Base-by-base conservation (phyloP, 177 flowering plant genomes). In the Vitis hybrid region DNA sequence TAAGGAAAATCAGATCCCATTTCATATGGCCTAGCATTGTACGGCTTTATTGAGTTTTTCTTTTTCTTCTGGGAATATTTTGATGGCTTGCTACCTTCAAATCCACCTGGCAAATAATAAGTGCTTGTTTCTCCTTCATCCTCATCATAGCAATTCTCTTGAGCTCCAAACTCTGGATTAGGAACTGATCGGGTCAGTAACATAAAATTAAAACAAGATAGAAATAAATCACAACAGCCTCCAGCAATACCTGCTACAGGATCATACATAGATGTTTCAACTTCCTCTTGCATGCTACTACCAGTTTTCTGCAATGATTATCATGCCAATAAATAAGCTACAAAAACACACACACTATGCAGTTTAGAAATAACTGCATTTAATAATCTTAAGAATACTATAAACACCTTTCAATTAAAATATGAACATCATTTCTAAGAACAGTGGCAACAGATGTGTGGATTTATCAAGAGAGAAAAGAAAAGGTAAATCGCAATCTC, bases 51-150 rank as follows among this genome's bases (percentile, higher is more conserved):
- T 18, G 73, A 65, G 60, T 71, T 69, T 73, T 87, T 96, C 78
- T 73, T 72, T 69, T 83, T 91, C 84, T 84, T 91, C 74, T 81
- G 92, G 30, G 77, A 48, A 72, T 69, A 79, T 70, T 87, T 87
- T 67, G 88, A 82, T 55, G 88, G 72, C 71, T 77, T 87, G 80
- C 80, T 81, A 79, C 79, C 74, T 57, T 88, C 91, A 79, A 83
- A 83, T 32, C 79, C 73, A 67, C 90, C 88, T 78, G 87, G 82
- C 59, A 83, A 67, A 78, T 88, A 85, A 77, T 80, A 84, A 6
- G 80, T 73, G 69, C 85, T 82, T 54, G 88, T 83, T 72, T 90
- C 97, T 71, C 90, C 93, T 83, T 88, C 97, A 76, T 92, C 93
- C 71, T 92, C 98, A 73, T 87, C 88, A 79, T 76, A 88, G 58